Base-by-base conservation (phyloP, 257 asterid species). In the Solanum paucissectum region DNA sequence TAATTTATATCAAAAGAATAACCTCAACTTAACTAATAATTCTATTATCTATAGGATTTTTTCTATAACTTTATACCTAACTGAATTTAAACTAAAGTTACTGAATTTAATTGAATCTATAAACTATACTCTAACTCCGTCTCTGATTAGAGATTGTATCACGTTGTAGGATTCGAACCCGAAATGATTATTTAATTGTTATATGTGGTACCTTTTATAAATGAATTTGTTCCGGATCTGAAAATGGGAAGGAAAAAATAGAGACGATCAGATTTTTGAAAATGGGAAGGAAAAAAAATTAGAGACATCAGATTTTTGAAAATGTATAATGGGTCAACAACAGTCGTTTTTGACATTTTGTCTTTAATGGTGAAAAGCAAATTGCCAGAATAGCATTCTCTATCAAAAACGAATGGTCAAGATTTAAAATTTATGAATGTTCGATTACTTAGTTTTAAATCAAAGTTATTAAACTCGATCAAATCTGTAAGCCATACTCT, bases 101-200 rank as follows among this genome's bases (percentile, higher is more conserved):
- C 4, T 64, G 0, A 64, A 12, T 64, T 64, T 11, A 0, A 25
- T n/a, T 25, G 9, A 64, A 64, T 11, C 18, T 0, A 4, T 5
- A n/a, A n/a, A 11, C 0, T 23, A 23, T 62, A 23, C 13, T 62
- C 7, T 62, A 23, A n/a, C 32, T 62, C 29, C 7, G 7, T 9
- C 69, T 62, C 32, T 23, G 2, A 5, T 55, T 55, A 55, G 2
- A 20, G 55, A 46, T 46, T 46, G 55, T 46, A 46, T 13, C 55
- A 46, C 55, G 55, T 46, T 46, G 55, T 46, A 58, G 25, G 66
- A 58, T 58, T 21, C 3, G 16, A 2, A 73, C 7, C 27, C 5
- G 9, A 73, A 73, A 33, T 73, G 46, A 73, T 73, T 73, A 73
- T 71, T 34, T 73, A 73, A 34, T 36, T 73, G 14, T 36, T 73